Evolutionary conservation across 768 basidiomycete genomes (phyloP).

Genomic region (Termitomyces titanicus): DNA sequence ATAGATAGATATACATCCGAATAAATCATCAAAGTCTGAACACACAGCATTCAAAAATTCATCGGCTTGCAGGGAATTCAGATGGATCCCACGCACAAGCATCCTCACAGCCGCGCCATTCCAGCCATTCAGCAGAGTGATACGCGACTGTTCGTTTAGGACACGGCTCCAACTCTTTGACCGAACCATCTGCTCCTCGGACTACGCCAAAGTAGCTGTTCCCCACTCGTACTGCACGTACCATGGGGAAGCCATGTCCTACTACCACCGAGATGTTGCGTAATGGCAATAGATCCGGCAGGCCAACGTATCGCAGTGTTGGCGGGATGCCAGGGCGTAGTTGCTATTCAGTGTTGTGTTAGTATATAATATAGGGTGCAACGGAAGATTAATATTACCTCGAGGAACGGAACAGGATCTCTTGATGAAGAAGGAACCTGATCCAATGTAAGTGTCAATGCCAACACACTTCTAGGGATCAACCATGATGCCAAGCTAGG

Average conservation of each 20-base stretch:
- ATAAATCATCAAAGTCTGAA: too few species aligned
- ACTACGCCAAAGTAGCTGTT: slow-evolving; percentile 52
- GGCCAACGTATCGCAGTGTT: slow-evolving; percentile 47
- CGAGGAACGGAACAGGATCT: slow-evolving; percentile 40
- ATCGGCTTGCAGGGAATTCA: slow-evolving; percentile 12
- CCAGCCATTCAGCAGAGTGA: slow-evolving; percentile 58
- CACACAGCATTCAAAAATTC: neutral
- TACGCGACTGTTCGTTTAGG: slow-evolving; percentile 48
- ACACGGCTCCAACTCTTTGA: slow-evolving; percentile 51
- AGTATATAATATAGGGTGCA: neutral
- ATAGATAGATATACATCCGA: too few species aligned
- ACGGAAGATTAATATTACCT: slow-evolving; percentile 23
- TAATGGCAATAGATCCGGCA: slow-evolving; percentile 44
- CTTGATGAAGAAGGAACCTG: slow-evolving; percentile 28
- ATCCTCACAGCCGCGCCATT: slow-evolving; percentile 61
- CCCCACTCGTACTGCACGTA: slow-evolving; percentile 52
- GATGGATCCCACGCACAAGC: slow-evolving; percentile 29
- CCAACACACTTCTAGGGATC: slow-evolving; percentile 50
- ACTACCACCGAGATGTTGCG: slow-evolving; percentile 39
- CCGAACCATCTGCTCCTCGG: slow-evolving; percentile 21
- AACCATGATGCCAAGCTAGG: slow-evolving; percentile 66
- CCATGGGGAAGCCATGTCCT: slow-evolving; percentile 60
- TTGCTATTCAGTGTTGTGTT: slow-evolving; percentile 37
- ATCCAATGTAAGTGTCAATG: slow-evolving; percentile 46
- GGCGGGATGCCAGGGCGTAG: slow-evolving; percentile 55